Percentiles rank a stretch among this genome's conserved stretches.
Evolutionary conservation across 2,329 filamentous ascomycete genomes (phyloP).

Genomic region (Pseudocercospora musae): DNA sequence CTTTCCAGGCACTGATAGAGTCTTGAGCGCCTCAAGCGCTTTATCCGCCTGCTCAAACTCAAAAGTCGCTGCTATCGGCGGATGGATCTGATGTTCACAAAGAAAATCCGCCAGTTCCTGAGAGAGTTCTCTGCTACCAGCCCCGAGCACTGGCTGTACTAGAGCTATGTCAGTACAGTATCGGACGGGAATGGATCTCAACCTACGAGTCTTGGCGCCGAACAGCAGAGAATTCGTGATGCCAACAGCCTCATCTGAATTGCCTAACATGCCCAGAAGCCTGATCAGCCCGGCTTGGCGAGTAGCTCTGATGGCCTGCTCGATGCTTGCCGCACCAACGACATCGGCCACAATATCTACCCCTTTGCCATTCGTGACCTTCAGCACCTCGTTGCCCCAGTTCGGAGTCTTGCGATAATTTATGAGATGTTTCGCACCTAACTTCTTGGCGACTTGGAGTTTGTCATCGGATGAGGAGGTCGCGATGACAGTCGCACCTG

Average conservation of each 20-base stretch:
- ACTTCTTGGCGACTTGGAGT: constrained; percentile 48
- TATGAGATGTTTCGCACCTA: constrained; percentile 57
- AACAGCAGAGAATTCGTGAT: constrained; percentile 22
- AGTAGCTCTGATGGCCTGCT: constrained; percentile 39
- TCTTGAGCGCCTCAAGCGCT: constrained; percentile 33
- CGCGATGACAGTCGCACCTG: constrained; percentile 50
- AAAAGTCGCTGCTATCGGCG: constrained; percentile 39
- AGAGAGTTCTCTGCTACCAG: constrained; percentile 44
- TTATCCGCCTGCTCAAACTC: constrained; percentile 34
- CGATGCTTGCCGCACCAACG: constrained; percentile 46
- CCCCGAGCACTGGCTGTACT: constrained; percentile 24
- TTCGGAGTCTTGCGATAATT: constrained; percentile 58
- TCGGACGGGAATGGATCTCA: neutral
- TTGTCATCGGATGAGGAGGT: constrained; percentile 58
- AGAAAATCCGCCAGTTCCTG: constrained; percentile 40
- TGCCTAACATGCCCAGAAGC: constrained; percentile 32
- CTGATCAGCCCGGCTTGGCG: constrained; percentile 38
- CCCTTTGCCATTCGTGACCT: constrained; percentile 39
- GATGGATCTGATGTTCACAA: constrained; percentile 39
- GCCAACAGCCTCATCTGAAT: constrained; percentile 16
- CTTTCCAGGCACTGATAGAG: constrained; percentile 36
- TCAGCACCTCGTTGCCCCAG: constrained; percentile 57
- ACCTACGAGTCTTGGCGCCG: constrained; percentile 24
- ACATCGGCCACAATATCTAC: constrained; percentile 50
- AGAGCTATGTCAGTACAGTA: neutral